Evolutionary conservation across 1,284 basidiomycete genomes (phyloP), one percentile per base, ranked within the genome.

Genomic region (Inonotus obliquus): DNA sequence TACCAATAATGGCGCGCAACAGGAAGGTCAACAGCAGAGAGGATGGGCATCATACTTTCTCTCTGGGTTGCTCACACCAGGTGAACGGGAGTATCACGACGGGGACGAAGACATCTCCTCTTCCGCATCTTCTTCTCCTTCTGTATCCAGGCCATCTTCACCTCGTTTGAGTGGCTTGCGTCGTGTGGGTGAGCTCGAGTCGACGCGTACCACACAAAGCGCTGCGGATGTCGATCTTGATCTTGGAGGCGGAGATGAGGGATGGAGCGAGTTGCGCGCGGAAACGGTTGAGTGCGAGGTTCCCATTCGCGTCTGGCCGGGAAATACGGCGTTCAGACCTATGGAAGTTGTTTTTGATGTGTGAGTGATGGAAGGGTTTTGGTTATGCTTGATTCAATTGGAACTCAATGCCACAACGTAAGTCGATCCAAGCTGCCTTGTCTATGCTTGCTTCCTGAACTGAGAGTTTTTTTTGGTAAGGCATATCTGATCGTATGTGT

Each of bases 281-380:
- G 92, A 96, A 78, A 90, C 86, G 63, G 91, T 97, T 19, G 93
- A 96, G 71, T 96, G 94, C 68, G 89, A 92, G 72, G 87, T 97
- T 54, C 92, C 92, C n/a, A 84, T 97, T 61, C 84, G 76, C 67
- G 89, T 96, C 2, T 92, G 90, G 79, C 87, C 94, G 14, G 91
- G 92, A 27, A 94, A 94, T 73, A 95, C 94, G 7, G 90, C 89
- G 56, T 95, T 92, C 74, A 86, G 84, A 73, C 85, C 91, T n/a
- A 86, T 82, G 67, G 86, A 90, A 65, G 84, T 90, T 14, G 82
- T 89, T 37, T 92, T 92, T 71, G 85, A 89, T 45, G 62, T 63
- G 29, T 63, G 45, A 59, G n/a, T n/a, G n/a, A n/a, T n/a, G n/a
- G n/a, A n/a, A n/a, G n/a, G n/a, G n/a, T n/a, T n/a, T n/a, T n/a